A percentile compares a stretch with the other conserved stretches of the same genome.
Evolutionary conservation across 495 filamentous ascomycete species (phyloP).

Genomic region (Thozetella sp.): DNA sequence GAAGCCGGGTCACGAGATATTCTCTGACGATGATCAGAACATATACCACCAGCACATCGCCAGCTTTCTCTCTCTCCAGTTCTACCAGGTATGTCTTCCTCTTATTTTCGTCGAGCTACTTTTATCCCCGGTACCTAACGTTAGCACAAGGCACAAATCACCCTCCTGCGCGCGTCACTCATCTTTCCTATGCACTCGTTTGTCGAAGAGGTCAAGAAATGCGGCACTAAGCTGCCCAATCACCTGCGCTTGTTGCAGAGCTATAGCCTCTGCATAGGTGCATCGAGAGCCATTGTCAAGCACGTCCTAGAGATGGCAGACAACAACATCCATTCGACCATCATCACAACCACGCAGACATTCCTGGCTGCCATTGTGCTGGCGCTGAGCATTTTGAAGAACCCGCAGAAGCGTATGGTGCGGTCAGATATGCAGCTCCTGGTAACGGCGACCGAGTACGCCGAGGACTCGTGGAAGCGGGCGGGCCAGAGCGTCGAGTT

Average conservation of each 20-base stretch:
- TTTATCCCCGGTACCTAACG: too few species aligned
- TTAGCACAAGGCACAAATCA: constrained; percentile 1
- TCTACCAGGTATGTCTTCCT: background rate
- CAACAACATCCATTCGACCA: background rate
- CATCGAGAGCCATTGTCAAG: background rate
- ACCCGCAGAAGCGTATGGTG: background rate
- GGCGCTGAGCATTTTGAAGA: background rate
- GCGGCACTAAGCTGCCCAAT: background rate
- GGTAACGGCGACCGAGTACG: background rate
- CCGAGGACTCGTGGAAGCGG: background rate
- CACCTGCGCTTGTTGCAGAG: background rate
- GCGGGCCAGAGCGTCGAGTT: background rate
- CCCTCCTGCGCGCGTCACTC: background rate
- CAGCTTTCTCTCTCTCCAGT: background rate
- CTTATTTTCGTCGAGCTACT: too few species aligned
- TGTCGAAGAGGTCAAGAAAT: background rate
- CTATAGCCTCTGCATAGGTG: background rate
- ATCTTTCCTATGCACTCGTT: background rate
- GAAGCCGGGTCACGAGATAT: background rate
- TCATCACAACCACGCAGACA: background rate
- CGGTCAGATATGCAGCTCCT: background rate
- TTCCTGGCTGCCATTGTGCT: background rate
- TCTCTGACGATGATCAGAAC: background rate
- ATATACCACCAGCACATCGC: background rate
- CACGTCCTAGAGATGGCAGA: background rate